Evolutionary conservation across 164 flowering plant species (phyloP), one percentile per base, ranked within the genome.

Genomic region (Warburgia ugandensis): DNA sequence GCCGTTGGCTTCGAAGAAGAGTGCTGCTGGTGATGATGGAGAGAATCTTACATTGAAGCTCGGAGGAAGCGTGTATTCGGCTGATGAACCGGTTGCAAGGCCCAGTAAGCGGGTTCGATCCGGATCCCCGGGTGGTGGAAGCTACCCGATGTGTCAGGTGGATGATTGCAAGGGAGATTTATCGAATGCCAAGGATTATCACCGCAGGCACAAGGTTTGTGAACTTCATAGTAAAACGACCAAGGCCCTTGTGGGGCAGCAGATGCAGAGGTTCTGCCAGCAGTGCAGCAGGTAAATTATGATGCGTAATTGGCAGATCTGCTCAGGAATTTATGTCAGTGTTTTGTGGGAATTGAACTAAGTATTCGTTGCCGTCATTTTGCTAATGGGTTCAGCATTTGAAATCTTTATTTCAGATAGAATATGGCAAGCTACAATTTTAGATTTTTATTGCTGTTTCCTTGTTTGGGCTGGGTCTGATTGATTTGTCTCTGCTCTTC

Each of bases 221-320:
- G 84, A 83, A 65, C 25, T 70, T 55, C 97, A 89, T 40, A 83
- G 92, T 63, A 89, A 89, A 58, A 70, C 90, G 25, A 66, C 80
- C 20, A 81, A 78, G 58, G 95, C 89, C 1, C 69, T 80, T 10
- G 95, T 85, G 8, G 85, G 73, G 32, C 74, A 77, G 48, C 87
- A 77, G 70, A 77, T 81, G 92, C 97, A 89, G 65, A 73, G 97
- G 64, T 89, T 89, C 62, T 89, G 97, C 66, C 95, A 89, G 69
- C 95, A 89, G 76, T 86, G 97, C 60, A 89, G 97, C 83, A 83
- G 97, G 96, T 84, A 29, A 36, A 2, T 41, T 5, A 10, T 10
- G 14, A 14, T 5, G 17, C 41, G 41, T 11, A 42, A 9, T 22
- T 16, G 16, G 14, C 45, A 42, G 22, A 20, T 20, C 20, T 41